Conservation (phyloP, 192 early-diverging fungal genomes). For the Dissophora ornata region DNA sequence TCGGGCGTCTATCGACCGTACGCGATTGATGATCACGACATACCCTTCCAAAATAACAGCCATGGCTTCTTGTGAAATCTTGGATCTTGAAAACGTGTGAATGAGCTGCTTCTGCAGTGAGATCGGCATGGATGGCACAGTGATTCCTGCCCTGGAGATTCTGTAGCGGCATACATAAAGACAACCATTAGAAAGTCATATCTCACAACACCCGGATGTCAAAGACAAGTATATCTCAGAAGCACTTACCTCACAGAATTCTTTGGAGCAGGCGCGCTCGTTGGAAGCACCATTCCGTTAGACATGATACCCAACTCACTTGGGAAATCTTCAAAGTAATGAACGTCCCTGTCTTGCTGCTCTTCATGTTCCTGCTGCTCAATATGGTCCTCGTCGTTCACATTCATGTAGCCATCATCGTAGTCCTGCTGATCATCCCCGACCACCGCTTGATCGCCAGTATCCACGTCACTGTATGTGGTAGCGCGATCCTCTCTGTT, state of each 20-base stretch:
- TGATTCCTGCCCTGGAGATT: conserved; percentile 31
- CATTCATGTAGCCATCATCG: conserved; percentile 41
- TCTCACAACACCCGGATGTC: too few species aligned
- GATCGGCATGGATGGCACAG: conserved; percentile 48
- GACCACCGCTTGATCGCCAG: not conserved
- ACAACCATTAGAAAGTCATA: too few species aligned
- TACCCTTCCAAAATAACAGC: conserved; percentile 56
- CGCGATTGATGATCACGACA: too few species aligned
- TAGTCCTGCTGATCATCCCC: not conserved
- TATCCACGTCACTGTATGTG: not conserved
- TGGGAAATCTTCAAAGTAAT: conserved; percentile 51
- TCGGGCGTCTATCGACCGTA: too few species aligned
- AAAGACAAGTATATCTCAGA: too few species aligned
- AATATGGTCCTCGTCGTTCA: conserved; percentile 34
- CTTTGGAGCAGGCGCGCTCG: conserved; percentile 8
- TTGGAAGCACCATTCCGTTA: conserved; percentile 31
- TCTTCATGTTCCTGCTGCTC: conserved; percentile 44
- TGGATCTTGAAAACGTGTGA: conserved; percentile 41
- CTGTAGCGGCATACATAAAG: conserved; percentile 4
- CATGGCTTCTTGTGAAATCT: conserved; percentile 53
- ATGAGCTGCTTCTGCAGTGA: conserved; percentile 42
- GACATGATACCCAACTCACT: conserved; percentile 53
- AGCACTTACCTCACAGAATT: conserved; percentile 20
- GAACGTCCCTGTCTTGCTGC: conserved; percentile 15
- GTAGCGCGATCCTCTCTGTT: too few species aligned